phyloP scores from a whole-genome alignment of 306 rosid species.

The Castanospermum australe region DNA sequence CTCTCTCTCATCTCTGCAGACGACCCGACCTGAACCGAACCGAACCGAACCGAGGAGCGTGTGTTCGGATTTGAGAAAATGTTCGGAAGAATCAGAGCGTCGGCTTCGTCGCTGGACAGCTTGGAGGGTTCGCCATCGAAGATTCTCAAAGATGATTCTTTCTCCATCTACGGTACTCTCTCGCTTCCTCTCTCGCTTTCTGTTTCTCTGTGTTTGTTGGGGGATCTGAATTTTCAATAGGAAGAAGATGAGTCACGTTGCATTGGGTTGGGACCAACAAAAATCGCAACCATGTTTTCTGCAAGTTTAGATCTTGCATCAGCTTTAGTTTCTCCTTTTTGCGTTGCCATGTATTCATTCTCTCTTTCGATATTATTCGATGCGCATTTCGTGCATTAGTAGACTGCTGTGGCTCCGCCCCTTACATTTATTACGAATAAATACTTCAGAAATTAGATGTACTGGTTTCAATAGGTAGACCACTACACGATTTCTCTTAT shows the following conservation, averaged over 20 bases:
- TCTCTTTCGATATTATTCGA: background rate
- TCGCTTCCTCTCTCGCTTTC: background rate
- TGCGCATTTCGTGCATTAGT: background rate
- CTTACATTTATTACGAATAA: too few relatives aligned
- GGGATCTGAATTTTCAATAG: background rate
- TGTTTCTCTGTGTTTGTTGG: background rate
- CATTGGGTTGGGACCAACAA: background rate
- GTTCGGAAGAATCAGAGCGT: slow-evolving; percentile 81
- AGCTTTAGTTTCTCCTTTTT: too few relatives aligned
- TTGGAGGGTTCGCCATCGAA: slow-evolving; percentile 70
- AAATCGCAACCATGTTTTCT: background rate
- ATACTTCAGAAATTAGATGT: too few relatives aligned
- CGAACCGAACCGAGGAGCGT: background rate
- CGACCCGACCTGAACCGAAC: slow-evolving; percentile 19
- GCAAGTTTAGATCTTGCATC: slow-evolving; percentile 5
- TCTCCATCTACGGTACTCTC: slow-evolving; percentile 77
- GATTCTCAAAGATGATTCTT: slow-evolving; percentile 68
- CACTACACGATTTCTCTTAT: too few relatives aligned
- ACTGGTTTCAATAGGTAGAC: too few relatives aligned
- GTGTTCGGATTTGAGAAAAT: slow-evolving; percentile 17
- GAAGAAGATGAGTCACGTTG: background rate
- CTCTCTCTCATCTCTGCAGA: background rate
- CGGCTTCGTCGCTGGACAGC: slow-evolving; percentile 60
- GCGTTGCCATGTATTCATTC: too few relatives aligned
- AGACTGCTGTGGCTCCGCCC: too few relatives aligned